phyloP scores from a whole-genome alignment of 208 protist species.

The Naegleria fowleri region DNA sequence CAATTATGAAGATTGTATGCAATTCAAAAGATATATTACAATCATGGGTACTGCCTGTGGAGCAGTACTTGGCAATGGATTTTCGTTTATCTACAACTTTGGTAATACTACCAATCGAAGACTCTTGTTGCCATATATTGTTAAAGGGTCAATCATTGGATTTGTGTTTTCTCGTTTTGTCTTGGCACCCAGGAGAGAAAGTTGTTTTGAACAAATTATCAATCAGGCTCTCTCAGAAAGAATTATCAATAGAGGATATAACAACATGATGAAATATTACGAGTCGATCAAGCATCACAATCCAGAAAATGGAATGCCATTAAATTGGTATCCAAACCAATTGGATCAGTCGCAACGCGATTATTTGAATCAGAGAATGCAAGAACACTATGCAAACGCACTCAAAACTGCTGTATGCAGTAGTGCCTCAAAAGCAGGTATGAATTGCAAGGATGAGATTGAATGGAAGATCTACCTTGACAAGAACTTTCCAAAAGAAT shows the following conservation, averaged over 20 bases:
- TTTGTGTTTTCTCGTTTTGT: neutral
- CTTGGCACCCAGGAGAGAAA: neutral
- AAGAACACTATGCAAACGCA: neutral
- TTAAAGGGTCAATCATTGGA: neutral
- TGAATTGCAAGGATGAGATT: neutral
- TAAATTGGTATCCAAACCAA: neutral
- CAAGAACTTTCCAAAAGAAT: neutral
- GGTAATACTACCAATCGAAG: neutral
- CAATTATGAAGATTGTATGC: neutral
- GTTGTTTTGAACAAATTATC: slow-evolving; percentile 2
- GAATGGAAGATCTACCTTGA: neutral
- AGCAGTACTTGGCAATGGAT: neutral
- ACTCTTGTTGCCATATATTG: neutral
- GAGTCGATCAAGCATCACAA: neutral
- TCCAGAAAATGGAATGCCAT: neutral
- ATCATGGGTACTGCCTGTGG: neutral
- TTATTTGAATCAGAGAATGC: neutral
- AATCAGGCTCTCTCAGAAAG: neutral
- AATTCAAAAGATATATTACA: neutral
- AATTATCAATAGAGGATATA: neutral
- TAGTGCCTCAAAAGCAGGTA: neutral
- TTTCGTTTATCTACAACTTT: neutral
- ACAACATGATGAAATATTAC: neutral
- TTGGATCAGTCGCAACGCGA: neutral
- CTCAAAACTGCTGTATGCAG: neutral